A percentile compares a stretch with the other conserved stretches of the same genome.
These are phyloP conservation scores for Kodamaea laetipori DNA, from an alignment of 805 yeast species.

Conservation along the genomic window DNA sequence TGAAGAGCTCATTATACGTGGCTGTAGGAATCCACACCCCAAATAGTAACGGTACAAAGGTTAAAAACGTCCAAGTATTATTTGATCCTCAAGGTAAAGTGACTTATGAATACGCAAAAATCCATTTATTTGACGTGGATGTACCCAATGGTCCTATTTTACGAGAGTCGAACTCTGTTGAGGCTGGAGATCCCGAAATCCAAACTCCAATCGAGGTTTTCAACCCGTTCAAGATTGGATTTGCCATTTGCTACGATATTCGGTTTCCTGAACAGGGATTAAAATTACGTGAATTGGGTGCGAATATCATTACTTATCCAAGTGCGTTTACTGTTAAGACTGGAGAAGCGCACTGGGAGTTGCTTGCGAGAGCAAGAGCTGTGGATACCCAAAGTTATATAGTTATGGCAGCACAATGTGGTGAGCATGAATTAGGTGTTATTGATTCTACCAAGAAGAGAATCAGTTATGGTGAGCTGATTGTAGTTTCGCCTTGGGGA, in stretches of 20 bases:
- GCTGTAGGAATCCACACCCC: slow-evolving; percentile 93
- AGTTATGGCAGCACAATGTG: slow-evolving; percentile 86
- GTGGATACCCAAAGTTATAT: slow-evolving; percentile 87
- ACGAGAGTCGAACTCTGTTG: slow-evolving; percentile 76
- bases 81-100: slow-evolving; percentile 65
- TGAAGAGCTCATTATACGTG: slow-evolving; percentile 57
- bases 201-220: slow-evolving; percentile 56
- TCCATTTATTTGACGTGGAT: slow-evolving; percentile 89
- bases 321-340: slow-evolving; percentile 92
- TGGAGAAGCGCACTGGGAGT: slow-evolving; percentile 89
- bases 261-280: slow-evolving; percentile 83
- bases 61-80: slow-evolving; percentile 75
- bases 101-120: slow-evolving; percentile 71
- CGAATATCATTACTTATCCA: slow-evolving; percentile 78
- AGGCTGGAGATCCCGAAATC: slow-evolving; percentile 64
- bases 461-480: slow-evolving; percentile 82
- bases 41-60: slow-evolving; percentile 37
- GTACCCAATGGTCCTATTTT: slow-evolving; percentile 80
- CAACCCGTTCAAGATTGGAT: slow-evolving; percentile 52
- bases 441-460: slow-evolving; percentile 45
- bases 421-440: slow-evolving; percentile 55
- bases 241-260: slow-evolving; percentile 82
- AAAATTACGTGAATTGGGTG: slow-evolving; percentile 65
- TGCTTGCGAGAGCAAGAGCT: slow-evolving; percentile 80
- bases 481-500: slow-evolving; percentile 94